Evolutionary conservation across 495 filamentous ascomycete genomes (phyloP).

Genomic region (Cercophora newfieldiana): DNA sequence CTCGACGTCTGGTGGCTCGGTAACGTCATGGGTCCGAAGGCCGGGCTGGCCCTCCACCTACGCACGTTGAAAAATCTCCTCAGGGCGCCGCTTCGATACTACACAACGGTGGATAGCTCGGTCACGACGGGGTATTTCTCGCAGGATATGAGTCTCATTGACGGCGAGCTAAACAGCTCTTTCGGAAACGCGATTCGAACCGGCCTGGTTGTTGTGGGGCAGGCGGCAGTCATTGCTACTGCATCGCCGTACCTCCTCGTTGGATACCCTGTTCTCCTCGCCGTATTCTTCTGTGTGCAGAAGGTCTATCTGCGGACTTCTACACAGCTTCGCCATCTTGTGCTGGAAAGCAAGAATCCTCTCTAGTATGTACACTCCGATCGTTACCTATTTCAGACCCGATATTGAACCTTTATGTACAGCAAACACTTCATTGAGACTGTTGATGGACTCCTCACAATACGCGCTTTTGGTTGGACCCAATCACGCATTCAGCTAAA

Average conservation of each 20-base stretch:
- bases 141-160: slow-evolving; percentile 49
- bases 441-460: slow-evolving; percentile 46
- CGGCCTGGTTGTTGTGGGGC: slow-evolving; percentile 25
- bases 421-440: slow-evolving; percentile 42
- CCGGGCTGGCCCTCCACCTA: not conserved
- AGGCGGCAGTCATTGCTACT: slow-evolving; percentile 27
- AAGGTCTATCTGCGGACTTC: slow-evolving; percentile 59
- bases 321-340: slow-evolving; percentile 56
- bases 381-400: not conserved
- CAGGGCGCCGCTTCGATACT: not conserved
- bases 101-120: not conserved
- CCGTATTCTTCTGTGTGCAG: slow-evolving; percentile 40
- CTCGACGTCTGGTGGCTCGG: slow-evolving; percentile 24
- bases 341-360: slow-evolving; percentile 43
- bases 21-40: slow-evolving; percentile 32
- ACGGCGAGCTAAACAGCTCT: slow-evolving; percentile 34
- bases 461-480: slow-evolving; percentile 49
- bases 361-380: slow-evolving; percentile 27
- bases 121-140: slow-evolving; percentile 30
- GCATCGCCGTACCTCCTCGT: not conserved
- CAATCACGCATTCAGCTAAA: slow-evolving; percentile 44
- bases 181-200: slow-evolving; percentile 33
- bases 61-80: not conserved
- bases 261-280: slow-evolving; percentile 32
- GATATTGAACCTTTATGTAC: slow-evolving; percentile 1